Base-by-base conservation (phyloP, 805 yeast genomes). In the Dipodascus geniculatus region DNA sequence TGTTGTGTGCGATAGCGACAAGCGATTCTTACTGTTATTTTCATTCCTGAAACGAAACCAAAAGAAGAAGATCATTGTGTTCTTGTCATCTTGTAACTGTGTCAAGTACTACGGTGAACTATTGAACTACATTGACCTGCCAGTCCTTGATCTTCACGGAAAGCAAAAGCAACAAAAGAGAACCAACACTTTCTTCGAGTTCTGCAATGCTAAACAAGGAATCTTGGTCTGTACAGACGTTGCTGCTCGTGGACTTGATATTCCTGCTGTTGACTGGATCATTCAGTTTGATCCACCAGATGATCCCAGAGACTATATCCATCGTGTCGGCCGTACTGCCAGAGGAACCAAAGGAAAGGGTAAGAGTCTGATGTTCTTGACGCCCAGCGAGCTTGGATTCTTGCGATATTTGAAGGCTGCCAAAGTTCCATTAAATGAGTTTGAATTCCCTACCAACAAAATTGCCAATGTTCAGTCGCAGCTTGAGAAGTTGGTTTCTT, bases 261-360 rank as follows among this genome's bases (percentile, higher is more conserved):
- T 93, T 62, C 99, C 99, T 53, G 84, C 95, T 24, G 99, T 93
- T 53, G 99, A 95, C 74, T 93, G 99, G 99, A 93, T 93, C 65
- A 85, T 93, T 60, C 99, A 93, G 75, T 93, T 88, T 66, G 99
- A 93, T 70, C 99, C 99, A 54, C 99, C 99, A 68, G 99, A 93
- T 83, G 99, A 93, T 73, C 99, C 99, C 71, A 83, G 98, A 73
- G 98, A 93, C 72, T 93, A 93, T 69, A 93, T 93, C 61, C 99
- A 93, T 74, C 82, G 99, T 71, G 99, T 93, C 38, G 99, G 99
- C 60, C 84, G 99, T 76, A 93, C 99, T 23, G 99, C 99, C 38
- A 84, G 99, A 75, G 80, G 85, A 11, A 72, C 84, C 22, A 66
- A 79, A 50, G 98, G 96, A 54, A 83, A 83, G 66, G 99, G 99